These are phyloP conservation scores for Globisporangium emineosum DNA, from an alignment of 352 stramenopile genomes.

Conservation along the genomic window DNA sequence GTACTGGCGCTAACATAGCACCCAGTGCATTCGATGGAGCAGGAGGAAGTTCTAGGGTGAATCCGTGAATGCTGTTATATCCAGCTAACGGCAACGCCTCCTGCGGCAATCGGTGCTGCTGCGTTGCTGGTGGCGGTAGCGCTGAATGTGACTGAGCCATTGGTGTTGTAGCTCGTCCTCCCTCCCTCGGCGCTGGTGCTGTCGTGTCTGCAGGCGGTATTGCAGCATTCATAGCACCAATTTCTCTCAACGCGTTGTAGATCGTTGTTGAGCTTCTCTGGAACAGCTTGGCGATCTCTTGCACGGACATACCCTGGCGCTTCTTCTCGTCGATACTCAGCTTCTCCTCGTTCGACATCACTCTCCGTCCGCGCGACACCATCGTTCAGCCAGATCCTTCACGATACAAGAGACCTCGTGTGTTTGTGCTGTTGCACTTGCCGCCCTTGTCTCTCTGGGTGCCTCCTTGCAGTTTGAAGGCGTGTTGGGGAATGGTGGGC, in stretches of 20 bases:
- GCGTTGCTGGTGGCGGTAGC: neutral
- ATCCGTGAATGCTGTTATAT: neutral
- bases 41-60: neutral
- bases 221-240: neutral
- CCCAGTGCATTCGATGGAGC: neutral
- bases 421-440: neutral
- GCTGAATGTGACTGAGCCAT: neutral
- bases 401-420: neutral
- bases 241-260: slow-evolving; percentile 30
- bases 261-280: slow-evolving; percentile 39
- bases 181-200: neutral
- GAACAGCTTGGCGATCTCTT: slow-evolving; percentile 32
- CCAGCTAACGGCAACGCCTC: neutral
- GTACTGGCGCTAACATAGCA: neutral
- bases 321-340: slow-evolving; percentile 39
- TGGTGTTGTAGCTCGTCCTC: neutral
- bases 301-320: slow-evolving; percentile 30
- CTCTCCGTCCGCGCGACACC: slow-evolving; percentile 32
- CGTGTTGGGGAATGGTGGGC: slow-evolving; percentile 1
- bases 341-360: slow-evolving; percentile 37
- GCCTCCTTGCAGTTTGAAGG: neutral
- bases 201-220: neutral
- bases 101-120: neutral
- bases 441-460: neutral
- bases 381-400: slow-evolving; percentile 25